These are phyloP conservation scores for Sporothrix dimorphospora DNA, from an alignment of 2,329 filamentous ascomycete species.

Conservation along the genomic window DNA sequence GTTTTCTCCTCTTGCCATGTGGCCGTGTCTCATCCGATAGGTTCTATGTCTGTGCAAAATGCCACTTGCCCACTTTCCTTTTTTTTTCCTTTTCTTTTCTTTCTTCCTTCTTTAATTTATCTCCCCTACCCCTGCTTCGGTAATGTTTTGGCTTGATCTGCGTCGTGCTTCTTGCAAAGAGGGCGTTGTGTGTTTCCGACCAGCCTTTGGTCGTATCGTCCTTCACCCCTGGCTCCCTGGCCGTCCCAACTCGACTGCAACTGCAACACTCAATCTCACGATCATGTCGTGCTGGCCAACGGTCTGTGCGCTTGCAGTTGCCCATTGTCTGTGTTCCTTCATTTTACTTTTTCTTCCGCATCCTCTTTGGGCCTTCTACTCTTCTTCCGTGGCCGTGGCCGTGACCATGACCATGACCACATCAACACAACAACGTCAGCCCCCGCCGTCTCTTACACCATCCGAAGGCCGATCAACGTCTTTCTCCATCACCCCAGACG, in stretches of 20 bases:
- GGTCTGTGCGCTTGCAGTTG: neutral
- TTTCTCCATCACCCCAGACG: neutral
- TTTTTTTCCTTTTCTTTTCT: neutral
- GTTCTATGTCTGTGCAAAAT: neutral
- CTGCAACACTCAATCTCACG: constrained; percentile 12
- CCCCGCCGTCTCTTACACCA: neutral
- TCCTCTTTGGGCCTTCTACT: neutral
- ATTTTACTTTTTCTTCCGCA: neutral
- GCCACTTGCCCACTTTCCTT: neutral
- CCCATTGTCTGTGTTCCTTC: neutral
- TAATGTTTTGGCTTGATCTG: neutral
- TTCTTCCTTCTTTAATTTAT: neutral
- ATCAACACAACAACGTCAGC: too few relatives aligned
- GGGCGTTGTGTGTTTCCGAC: neutral
- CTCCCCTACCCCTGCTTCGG: neutral
- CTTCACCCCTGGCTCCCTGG: neutral
- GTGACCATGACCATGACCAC: too few relatives aligned
- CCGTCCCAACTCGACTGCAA: neutral
- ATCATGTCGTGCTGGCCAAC: neutral
- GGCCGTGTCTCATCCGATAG: neutral
- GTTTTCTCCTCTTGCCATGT: neutral
- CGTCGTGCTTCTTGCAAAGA: neutral
- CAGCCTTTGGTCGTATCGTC: neutral
- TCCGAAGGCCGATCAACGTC: neutral
- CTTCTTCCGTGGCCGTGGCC: neutral